Evolutionary conservation across 768 basidiomycete species (phyloP).

Genomic region (Phaeotremella skinneri): DNA sequence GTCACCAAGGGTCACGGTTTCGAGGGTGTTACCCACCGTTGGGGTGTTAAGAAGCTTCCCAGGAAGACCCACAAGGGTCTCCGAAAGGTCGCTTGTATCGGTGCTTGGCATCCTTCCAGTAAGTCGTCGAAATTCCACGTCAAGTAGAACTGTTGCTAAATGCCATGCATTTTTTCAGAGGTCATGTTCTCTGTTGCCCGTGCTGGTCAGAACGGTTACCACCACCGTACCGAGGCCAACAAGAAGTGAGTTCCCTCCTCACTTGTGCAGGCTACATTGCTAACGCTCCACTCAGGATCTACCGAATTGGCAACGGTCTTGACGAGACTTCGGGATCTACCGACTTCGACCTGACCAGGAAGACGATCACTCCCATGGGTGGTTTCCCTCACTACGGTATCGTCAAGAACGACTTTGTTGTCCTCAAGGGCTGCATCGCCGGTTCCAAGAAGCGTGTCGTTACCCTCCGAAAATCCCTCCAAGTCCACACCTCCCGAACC

Average conservation of each 20-base stretch:
- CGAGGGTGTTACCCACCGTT: conserved; percentile 98
- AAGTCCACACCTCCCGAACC: conserved; percentile 77
- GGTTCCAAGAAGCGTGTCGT: conserved; percentile 98
- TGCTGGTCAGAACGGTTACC: conserved; percentile 89
- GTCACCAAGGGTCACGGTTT: conserved; percentile 98
- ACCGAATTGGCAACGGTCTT: conserved; percentile 78
- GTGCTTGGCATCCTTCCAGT: conserved; percentile 56
- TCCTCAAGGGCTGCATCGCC: conserved; percentile 92
- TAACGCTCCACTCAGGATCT: conserved; percentile 55
- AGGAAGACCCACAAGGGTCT: conserved; percentile 99
- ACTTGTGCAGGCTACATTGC: conserved; percentile 35
- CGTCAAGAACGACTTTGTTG: conserved; percentile 96
- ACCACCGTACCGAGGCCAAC: conserved; percentile 90
- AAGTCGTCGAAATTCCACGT: background rate
- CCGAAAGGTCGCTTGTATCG: conserved; percentile 81
- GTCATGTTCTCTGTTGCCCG: conserved; percentile 99
- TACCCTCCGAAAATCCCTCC: conserved; percentile 93
- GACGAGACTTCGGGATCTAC: conserved; percentile 86
- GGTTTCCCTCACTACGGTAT: conserved; percentile 99
- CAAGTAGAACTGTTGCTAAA: background rate
- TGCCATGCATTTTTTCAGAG: conserved; percentile 48
- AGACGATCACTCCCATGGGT: conserved; percentile 86
- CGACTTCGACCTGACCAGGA: conserved; percentile 71
- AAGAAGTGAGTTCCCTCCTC: conserved; percentile 68
- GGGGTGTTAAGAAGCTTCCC: conserved; percentile 97